Evolutionary conservation across 2,329 filamentous ascomycete genomes (phyloP).

Genomic region (Pyrenophora tritici-repentis): DNA sequence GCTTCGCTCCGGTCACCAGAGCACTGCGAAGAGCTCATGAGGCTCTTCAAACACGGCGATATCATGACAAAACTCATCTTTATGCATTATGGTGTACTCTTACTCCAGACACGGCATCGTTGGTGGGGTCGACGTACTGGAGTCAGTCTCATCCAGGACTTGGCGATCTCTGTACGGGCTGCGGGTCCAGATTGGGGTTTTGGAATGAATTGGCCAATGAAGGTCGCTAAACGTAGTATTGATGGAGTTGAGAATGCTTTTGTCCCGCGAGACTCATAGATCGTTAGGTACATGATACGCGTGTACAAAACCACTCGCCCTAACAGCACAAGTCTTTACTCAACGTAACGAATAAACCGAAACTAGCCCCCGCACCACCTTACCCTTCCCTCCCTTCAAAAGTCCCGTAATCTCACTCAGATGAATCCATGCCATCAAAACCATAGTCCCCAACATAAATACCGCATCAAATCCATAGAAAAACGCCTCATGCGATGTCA

Average conservation of each 20-base stretch:
- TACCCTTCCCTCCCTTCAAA: background rate
- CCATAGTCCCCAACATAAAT: slow-evolving; percentile 52
- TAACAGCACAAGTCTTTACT: no score
- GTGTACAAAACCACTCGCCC: no score
- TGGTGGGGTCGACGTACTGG: slow-evolving; percentile 14
- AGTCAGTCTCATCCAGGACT: slow-evolving; percentile 5
- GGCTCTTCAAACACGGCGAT: slow-evolving; percentile 9
- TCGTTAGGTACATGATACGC: no score
- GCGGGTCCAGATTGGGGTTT: slow-evolving; percentile 6
- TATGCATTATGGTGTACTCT: slow-evolving; percentile 15
- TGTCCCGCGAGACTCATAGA: no score
- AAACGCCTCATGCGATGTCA: slow-evolving; percentile 51
- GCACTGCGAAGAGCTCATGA: slow-evolving; percentile 4
- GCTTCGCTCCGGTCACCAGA: slow-evolving; percentile 1
- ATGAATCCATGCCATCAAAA: slow-evolving; percentile 4
- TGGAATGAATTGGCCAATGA: background rate
- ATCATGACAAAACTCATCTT: slow-evolving; percentile 13
- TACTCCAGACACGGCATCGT: slow-evolving; percentile 8
- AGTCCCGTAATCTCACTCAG: slow-evolving; percentile 2
- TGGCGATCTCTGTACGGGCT: slow-evolving; percentile 3
- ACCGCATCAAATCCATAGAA: slow-evolving; percentile 55
- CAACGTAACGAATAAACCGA: slow-evolving; percentile 3
- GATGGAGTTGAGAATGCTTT: background rate
- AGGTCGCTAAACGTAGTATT: background rate
- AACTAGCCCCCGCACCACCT: slow-evolving; percentile 2